Base-by-base conservation (phyloP, 2,329 filamentous ascomycete genomes). In the Epichloe elymi region DNA sequence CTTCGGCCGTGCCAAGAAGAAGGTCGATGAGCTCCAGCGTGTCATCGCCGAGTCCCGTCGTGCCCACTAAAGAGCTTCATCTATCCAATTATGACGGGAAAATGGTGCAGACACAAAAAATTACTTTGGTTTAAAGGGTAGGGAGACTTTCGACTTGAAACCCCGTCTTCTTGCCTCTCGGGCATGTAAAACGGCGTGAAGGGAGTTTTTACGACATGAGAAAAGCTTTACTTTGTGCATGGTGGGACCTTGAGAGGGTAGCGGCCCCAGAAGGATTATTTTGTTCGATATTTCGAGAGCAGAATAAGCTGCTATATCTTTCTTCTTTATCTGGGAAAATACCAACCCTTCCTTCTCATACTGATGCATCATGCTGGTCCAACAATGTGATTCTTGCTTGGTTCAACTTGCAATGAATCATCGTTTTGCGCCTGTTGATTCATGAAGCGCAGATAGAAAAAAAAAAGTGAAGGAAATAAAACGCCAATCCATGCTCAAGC, bases 21-120 rank as follows among this genome's bases (percentile, higher is more conserved):
- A 98, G 91, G 93, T 98, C 64, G 93, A 98, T 72, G 91, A 97
- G 79, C 88, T 98, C 78, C 88, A 89, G 78, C 83, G 88, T 68
- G 87, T 98, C 74, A 98, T 98, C 71, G 88, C 91, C 67, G 93
- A 97, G 80, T 85, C 90, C 70, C 90, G 91, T 75, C 74, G 77
- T 65, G 68, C 72, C 62, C 78, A 81, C 73, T 81, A 80, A 80
- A 69, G 4, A 56, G 47, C 39, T 33, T 10, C 7, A 30, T 30
- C 26, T 30, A 11, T 15, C 1, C n/a, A 11, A 6, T 1, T n/a
- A 10, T 19, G 15, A 19, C 2, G 19, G n/a, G 47, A 19, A 41
- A 4, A 47, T 35, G 23, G 11, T 39, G 15, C 10, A 39, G 39
- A 20, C n/a, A 48, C 19, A 47, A 26, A 45, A 45, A 35, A 39